Conservation (phyloP, 2,329 filamentous ascomycete genomes). For the Colletotrichum costaricense region DNA sequence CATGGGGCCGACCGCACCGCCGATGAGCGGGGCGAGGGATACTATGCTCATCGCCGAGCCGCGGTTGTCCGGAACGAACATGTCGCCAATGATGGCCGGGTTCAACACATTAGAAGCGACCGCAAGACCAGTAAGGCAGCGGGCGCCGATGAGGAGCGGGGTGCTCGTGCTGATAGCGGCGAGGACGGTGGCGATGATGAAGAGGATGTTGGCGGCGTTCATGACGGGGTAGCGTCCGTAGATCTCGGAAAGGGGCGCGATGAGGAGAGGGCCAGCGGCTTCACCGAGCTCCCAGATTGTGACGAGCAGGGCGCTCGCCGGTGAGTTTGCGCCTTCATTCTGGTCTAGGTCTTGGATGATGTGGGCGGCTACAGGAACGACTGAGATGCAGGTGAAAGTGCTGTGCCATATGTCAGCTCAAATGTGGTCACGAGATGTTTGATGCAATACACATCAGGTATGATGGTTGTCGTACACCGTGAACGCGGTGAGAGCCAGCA, state of each 20-base stretch:
- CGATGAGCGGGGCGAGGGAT: conserved; percentile 67
- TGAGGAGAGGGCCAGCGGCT: conserved; percentile 68
- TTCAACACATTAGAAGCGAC: conserved; percentile 73
- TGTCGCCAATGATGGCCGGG: conserved; percentile 73
- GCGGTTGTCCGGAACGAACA: conserved; percentile 67
- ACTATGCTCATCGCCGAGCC: conserved; percentile 69
- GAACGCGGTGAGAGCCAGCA: conserved; percentile 66
- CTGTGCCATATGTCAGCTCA: conserved; percentile 43
- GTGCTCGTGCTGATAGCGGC: conserved; percentile 58
- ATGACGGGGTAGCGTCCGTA: conserved; percentile 67
- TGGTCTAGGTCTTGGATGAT: conserved; percentile 61
- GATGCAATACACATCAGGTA: not conserved
- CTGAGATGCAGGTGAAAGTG: conserved; percentile 67
- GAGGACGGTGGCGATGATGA: conserved; percentile 60
- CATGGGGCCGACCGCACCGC: conserved; percentile 67
- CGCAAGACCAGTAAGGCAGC: conserved; percentile 70
- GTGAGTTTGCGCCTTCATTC: conserved; percentile 51
- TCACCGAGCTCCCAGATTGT: conserved; percentile 79
- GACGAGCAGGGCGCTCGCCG: conserved; percentile 70
- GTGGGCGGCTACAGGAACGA: conserved; percentile 63
- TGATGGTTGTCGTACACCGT: conserved; percentile 57
- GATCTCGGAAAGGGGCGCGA: conserved; percentile 72
- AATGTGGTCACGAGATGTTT: not conserved
- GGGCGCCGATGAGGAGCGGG: conserved; percentile 61
- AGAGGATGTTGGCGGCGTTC: conserved; percentile 62